A percentile compares a stretch with the other conserved stretches of the same genome.
These are phyloP conservation scores for Anethum foeniculum DNA, from an alignment of 140 eudicot genomes.

Conservation along the genomic window DNA sequence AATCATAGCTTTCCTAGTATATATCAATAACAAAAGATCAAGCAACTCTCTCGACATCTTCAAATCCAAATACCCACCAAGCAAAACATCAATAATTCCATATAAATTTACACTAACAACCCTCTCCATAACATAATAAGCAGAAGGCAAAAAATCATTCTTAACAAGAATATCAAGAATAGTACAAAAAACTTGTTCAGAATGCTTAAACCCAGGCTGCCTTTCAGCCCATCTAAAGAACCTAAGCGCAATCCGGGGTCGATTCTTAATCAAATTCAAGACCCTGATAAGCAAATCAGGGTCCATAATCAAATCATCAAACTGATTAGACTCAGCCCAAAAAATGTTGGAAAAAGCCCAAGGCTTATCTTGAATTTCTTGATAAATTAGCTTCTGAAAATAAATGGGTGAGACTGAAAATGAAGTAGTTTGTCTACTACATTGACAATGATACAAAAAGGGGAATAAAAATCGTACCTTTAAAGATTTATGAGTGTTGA, in stretches of 20 bases:
- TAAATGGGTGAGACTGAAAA: constrained; percentile 18
- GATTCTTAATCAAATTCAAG: constrained; percentile 30
- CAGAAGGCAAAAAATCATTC: constrained; percentile 30
- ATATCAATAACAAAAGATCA: constrained; percentile 43
- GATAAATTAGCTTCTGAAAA: constrained; percentile 32
- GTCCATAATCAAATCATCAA: constrained; percentile 29
- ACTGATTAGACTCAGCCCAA: constrained; percentile 20
- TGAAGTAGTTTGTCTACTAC: neutral
- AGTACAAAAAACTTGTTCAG: constrained; percentile 33
- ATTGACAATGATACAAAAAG: constrained; percentile 25
- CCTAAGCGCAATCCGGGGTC: constrained; percentile 41
- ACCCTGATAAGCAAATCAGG: constrained; percentile 44
- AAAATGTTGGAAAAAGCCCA: constrained; percentile 25
- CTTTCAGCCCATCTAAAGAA: constrained; percentile 51
- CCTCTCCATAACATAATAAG: constrained; percentile 42
- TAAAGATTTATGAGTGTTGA: neutral
- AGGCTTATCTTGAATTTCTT: constrained; percentile 27
- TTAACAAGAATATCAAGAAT: constrained; percentile 46
- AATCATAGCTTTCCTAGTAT: constrained; percentile 28
- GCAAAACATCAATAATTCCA: constrained; percentile 35
- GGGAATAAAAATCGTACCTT: constrained; percentile 42
- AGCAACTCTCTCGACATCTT: constrained; percentile 31
- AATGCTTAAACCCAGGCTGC: constrained; percentile 35
- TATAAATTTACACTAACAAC: constrained; percentile 31
- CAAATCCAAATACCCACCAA: constrained; percentile 27